Percentiles rank a stretch among this genome's conserved stretches.
Conservation (phyloP, 768 basidiomycete species). For the Lactarius evosmus region DNA sequence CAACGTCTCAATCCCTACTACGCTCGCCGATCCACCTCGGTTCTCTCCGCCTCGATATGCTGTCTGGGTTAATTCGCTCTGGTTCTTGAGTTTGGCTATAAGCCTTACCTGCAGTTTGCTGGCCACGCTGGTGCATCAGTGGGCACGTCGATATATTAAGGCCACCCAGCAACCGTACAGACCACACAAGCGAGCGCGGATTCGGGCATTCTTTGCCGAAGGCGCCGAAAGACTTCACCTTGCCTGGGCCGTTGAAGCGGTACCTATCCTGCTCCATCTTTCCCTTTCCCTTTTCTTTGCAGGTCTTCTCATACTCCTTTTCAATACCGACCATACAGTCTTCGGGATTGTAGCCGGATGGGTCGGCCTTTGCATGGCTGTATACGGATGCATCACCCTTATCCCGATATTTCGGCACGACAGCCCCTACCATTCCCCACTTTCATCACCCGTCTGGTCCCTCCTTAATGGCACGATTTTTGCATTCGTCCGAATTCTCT, state of each 20-base stretch:
- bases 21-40: neutral
- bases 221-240: neutral
- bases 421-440: neutral
- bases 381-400: too few species aligned
- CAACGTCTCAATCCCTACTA: neutral
- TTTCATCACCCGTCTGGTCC: neutral
- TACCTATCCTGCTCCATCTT: neutral
- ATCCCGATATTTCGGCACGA: too few species aligned
- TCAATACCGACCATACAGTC: neutral
- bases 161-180: neutral
- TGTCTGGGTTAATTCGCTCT: constrained; percentile 5
- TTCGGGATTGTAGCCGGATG: neutral
- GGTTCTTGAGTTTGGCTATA: constrained; percentile 4
- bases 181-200: neutral
- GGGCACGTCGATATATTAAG: constrained; percentile 3
- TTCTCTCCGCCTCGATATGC: constrained; percentile 1
- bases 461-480: neutral
- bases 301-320: constrained; percentile 1
- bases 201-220: neutral
- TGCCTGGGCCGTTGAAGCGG: neutral
- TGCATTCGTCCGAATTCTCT: too few species aligned
- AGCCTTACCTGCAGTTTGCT: neutral
- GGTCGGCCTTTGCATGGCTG: neutral
- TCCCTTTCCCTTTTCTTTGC: constrained; percentile 9
- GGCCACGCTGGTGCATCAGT: constrained; percentile 1